Evolutionary conservation across 106 monocot species (phyloP), one percentile per base, ranked within the genome.

Genomic region (Dioscorea dumetorum): DNA sequence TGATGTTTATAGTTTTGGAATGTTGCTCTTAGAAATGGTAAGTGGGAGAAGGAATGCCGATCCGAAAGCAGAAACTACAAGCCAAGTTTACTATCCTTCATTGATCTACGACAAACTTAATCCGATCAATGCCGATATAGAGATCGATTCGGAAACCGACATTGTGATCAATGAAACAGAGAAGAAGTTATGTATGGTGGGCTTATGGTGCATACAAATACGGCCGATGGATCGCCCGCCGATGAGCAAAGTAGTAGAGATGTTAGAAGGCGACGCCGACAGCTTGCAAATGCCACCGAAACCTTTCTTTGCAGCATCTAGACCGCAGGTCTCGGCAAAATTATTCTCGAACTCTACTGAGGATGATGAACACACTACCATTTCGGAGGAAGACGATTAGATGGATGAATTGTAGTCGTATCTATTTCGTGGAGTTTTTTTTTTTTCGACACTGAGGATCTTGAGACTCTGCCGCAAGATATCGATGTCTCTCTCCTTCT

Each of bases 381-480:
- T 41, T 41, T 41, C 5, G 10, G 41, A 41, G 10, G 41, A 41
- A 41, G 41, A 41, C 10, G 41, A 41, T 41, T 41, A 41, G 6
- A 41, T 0, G 41, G 41, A 41, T 28, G 28, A 28, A 28, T 28
- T 28, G 28, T 1, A 1, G 28, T 28, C 28, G 28, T 3, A 28
- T 41, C 9, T 41, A 41, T 8, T 41, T 41, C 41, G 6, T n/a
- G 41, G 0, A 41, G 21, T 57, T 59, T 65, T 79, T 57, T 34
- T 57, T 59, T 65, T 79, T 57, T 21, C 57, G 33, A 53, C 8
- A 18, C 63, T 81, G 34, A 92, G 88, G 62, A 92, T 92, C 50
- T 73, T 80, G 12, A 92, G 75, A 76, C 92, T 92, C 76, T 92
- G 92, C 50, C 80, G 72, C 49, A 92, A 49, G 35, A 92, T 92